phyloP scores from a whole-genome alignment of 768 basidiomycete genomes.

The Mycena rosella region DNA sequence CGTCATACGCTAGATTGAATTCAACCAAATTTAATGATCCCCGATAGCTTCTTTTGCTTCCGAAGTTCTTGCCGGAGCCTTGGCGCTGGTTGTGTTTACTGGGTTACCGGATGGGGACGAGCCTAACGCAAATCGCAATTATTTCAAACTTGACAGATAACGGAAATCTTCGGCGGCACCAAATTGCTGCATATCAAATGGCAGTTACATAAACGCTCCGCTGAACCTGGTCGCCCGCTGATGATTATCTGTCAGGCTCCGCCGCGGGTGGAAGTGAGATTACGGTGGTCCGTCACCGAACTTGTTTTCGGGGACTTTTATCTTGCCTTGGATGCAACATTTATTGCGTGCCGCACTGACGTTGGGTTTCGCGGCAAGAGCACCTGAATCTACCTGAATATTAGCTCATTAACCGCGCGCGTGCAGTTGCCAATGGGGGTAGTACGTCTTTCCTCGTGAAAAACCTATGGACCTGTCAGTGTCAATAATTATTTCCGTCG shows the following conservation, averaged over 20 bases:
- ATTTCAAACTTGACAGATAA: neutral
- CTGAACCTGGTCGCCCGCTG: neutral
- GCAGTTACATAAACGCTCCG: neutral
- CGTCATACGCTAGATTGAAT: too few relatives aligned
- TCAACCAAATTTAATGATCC: neutral
- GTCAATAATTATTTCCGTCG: neutral
- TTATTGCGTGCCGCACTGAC: too few relatives aligned
- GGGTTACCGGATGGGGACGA: too few relatives aligned
- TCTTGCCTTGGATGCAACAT: too few relatives aligned
- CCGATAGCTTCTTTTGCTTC: conserved; percentile 7
- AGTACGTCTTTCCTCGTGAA: conserved; percentile 1
- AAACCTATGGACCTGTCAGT: conserved; percentile 23
- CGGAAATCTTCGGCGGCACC: neutral
- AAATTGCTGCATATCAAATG: neutral
- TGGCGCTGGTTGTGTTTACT: too few relatives aligned
- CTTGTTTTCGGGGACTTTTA: too few relatives aligned
- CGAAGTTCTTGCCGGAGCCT: too few relatives aligned
- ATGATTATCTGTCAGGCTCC: neutral
- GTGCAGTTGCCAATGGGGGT: conserved; percentile 3
- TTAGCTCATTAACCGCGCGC: too few relatives aligned
- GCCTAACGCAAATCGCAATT: neutral
- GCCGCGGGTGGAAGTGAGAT: too few relatives aligned
- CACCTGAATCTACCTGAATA: too few relatives aligned
- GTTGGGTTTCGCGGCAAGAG: too few relatives aligned
- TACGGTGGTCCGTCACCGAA: too few relatives aligned